phyloP scores from a whole-genome alignment of 2,329 filamentous ascomycete genomes.

The Fusarium denticulatum region DNA sequence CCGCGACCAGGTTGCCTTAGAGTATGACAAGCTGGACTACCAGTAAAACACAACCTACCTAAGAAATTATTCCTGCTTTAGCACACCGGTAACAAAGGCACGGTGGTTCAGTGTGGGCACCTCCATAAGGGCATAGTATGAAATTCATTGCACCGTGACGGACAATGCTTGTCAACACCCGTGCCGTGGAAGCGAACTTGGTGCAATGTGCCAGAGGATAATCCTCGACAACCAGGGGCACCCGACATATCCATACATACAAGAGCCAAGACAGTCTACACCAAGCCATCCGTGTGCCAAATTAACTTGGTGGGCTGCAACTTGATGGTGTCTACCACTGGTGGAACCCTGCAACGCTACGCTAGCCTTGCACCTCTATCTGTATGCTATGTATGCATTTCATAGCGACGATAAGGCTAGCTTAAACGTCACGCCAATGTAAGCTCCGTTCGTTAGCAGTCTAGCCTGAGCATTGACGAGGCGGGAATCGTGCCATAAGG shows the following conservation, averaged over 20 bases:
- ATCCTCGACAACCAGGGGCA: constrained; percentile 36
- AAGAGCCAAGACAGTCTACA: constrained; percentile 19
- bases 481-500: constrained; percentile 44
- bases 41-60: constrained; percentile 8
- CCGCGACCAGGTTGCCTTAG: background rate
- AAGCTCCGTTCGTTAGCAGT: constrained; percentile 37
- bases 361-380: constrained; percentile 6
- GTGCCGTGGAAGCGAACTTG: constrained; percentile 23
- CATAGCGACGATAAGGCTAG: constrained; percentile 38
- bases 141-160: background rate
- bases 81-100: background rate
- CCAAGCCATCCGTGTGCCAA: constrained; percentile 45
- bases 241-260: background rate
- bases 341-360: constrained; percentile 27
- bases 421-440: constrained; percentile 41
- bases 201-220: constrained; percentile 38
- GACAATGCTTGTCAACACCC: background rate
- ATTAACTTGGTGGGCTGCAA: constrained; percentile 29
- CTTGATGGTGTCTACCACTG: constrained; percentile 31
- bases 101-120: background rate
- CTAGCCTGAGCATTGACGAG: constrained; percentile 25
- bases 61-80: background rate
- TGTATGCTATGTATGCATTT: background rate
- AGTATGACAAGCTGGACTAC: constrained; percentile 25
- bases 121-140: background rate